phyloP scores from a whole-genome alignment of 2,329 filamentous ascomycete genomes.

The Ophiocordyceps camponoti-rufipedis region DNA sequence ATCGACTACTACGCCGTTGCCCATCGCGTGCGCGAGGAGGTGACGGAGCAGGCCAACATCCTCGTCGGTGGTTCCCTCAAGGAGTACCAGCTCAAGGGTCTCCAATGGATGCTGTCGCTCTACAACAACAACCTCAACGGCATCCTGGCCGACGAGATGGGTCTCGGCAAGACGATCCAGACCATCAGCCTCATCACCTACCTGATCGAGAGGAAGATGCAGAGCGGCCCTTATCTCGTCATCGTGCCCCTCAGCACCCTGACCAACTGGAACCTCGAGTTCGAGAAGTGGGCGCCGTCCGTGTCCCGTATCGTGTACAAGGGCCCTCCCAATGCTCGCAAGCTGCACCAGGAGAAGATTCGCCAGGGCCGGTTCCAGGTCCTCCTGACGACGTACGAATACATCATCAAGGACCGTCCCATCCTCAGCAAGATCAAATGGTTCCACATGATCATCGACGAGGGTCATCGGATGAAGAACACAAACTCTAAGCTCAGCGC shows the following conservation, averaged over 20 bases:
- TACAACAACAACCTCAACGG: constrained; percentile 99
- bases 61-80: constrained; percentile 88
- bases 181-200: constrained; percentile 99
- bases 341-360: constrained; percentile 85
- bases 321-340: constrained; percentile 86
- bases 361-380: constrained; percentile 99
- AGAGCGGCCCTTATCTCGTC: constrained; percentile 94
- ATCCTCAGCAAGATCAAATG: constrained; percentile 99
- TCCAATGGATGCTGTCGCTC: constrained; percentile 97
- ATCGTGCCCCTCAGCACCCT: constrained; percentile 90
- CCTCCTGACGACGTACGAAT: constrained; percentile 88
- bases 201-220: constrained; percentile 88
- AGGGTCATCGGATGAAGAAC: constrained; percentile 97
- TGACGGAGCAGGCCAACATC: constrained; percentile 64
- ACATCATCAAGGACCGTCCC: constrained; percentile 86
- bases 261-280: constrained; percentile 94
- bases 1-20: constrained; percentile 98
- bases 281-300: constrained; percentile 95
- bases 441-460: constrained; percentile 99
- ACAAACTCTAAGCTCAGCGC: constrained; percentile 92
- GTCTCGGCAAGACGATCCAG: constrained; percentile 96
- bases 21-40: constrained; percentile 86
- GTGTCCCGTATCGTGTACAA: constrained; percentile 82
- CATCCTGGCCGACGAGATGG: constrained; percentile 97
- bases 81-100: constrained; percentile 96